These are phyloP conservation scores for Cercospora beticola DNA, from an alignment of 2,329 filamentous ascomycete genomes.

Conservation along the genomic window DNA sequence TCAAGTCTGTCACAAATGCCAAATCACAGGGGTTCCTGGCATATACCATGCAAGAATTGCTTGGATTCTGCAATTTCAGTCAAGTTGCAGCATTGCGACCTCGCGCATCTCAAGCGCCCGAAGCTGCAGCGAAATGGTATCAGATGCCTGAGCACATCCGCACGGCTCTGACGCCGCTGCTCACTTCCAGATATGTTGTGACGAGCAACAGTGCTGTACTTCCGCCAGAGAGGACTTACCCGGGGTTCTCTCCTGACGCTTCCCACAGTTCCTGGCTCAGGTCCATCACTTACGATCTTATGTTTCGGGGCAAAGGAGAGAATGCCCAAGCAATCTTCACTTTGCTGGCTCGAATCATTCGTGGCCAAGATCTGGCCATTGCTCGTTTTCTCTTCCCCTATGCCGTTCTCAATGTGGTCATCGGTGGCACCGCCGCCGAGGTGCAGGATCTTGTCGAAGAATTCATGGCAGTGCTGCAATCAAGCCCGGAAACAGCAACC, in stretches of 20 bases:
- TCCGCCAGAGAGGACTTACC: conserved; percentile 56
- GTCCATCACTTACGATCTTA: conserved; percentile 74
- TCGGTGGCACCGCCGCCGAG: conserved; percentile 67
- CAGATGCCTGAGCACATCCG: conserved; percentile 73
- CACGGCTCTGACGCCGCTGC: conserved; percentile 82
- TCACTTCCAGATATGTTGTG: conserved; percentile 79
- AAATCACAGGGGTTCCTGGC: conserved; percentile 87
- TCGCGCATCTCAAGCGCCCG: conserved; percentile 56
- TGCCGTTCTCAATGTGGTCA: conserved; percentile 75
- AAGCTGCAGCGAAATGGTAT: conserved; percentile 72
- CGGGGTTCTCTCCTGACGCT: conserved; percentile 68
- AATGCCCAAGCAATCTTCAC: conserved; percentile 78
- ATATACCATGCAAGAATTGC: conserved; percentile 89
- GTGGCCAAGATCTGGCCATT: conserved; percentile 80
- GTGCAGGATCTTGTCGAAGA: conserved; percentile 68
- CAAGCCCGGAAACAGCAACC: conserved; percentile 55
- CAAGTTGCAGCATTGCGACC: conserved; percentile 54
- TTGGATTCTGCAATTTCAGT: conserved; percentile 73
- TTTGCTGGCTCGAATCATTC: conserved; percentile 76
- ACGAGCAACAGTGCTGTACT: conserved; percentile 42
- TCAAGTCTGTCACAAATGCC: conserved; percentile 85
- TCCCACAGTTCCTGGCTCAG: conserved; percentile 81
- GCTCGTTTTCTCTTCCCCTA: conserved; percentile 88
- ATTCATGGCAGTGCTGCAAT: conserved; percentile 68
- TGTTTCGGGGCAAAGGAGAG: conserved; percentile 72